These are phyloP conservation scores for Aspergillus ellipticus DNA, from an alignment of 495 filamentous ascomycete species.

Conservation along the genomic window DNA sequence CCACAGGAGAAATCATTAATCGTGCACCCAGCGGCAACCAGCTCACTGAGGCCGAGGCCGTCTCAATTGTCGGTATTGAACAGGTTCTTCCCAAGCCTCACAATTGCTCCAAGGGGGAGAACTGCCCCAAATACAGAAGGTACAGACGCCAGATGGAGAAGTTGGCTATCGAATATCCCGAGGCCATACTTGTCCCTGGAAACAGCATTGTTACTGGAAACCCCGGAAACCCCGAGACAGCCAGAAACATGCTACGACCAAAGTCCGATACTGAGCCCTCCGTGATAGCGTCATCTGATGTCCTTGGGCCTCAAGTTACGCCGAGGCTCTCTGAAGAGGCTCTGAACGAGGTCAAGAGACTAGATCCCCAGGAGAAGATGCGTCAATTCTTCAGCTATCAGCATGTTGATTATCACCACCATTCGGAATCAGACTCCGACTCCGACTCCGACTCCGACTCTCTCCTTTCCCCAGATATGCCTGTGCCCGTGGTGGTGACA, in stretches of 20 bases:
- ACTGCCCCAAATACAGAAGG: slow-evolving; percentile 75
- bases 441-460: slow-evolving; percentile 29
- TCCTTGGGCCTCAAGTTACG: slow-evolving; percentile 54
- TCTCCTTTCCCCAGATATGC: not conserved
- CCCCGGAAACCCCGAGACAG: slow-evolving; percentile 62
- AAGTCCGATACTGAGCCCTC: slow-evolving; percentile 52
- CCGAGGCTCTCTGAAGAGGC: slow-evolving; percentile 67
- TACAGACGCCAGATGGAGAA: slow-evolving; percentile 65
- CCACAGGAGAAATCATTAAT: slow-evolving; percentile 22
- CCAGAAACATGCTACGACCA: slow-evolving; percentile 30
- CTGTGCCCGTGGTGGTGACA: not conserved
- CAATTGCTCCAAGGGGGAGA: slow-evolving; percentile 84
- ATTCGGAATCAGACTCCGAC: slow-evolving; percentile 41
- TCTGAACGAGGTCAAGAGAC: slow-evolving; percentile 58
- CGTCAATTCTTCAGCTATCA: slow-evolving; percentile 79
- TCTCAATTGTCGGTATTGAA: slow-evolving; percentile 90
- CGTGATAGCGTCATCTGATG: slow-evolving; percentile 80
- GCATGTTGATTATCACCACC: slow-evolving; percentile 43
- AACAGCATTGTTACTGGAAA: slow-evolving; percentile 58
- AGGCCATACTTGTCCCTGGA: slow-evolving; percentile 37
- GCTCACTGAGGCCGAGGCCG: slow-evolving; percentile 52
- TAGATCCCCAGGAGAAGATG: slow-evolving; percentile 84
- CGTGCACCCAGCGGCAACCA: not conserved
- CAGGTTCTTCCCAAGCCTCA: slow-evolving; percentile 81
- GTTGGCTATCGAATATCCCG: slow-evolving; percentile 67